Evolutionary conservation across 23 red algal species (phyloP), one percentile per base, ranked within the genome.

Genomic region (Gracilaria caudata): DNA sequence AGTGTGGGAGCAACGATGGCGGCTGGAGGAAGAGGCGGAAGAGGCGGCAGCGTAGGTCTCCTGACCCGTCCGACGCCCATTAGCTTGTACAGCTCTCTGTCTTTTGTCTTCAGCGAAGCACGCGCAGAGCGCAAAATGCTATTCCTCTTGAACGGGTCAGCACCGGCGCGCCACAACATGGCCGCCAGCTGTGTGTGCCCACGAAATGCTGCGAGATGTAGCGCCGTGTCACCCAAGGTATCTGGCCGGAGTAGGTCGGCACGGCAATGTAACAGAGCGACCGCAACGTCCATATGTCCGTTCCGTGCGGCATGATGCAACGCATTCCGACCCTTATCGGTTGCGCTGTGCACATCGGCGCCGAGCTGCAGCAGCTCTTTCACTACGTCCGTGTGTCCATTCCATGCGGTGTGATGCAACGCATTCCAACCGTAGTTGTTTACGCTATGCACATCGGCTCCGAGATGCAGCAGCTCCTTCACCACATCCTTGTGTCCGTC

Each of bases 291-390:
- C 25, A 34, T 32, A 1, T 65, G 60, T 65, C 60, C 60, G 6
- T 32, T 9, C 7, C 14, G 1, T 7, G 60, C 60, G 60, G 60
- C 60, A 4, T 29, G 11, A 65, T 32, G 25, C 9, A 65, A 34
- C 32, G 60, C 57, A 29, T n/a, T 61, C n/a, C 5, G 17, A n/a
- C 57, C 57, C 4, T 61, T 29, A 9, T 61, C 17, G 26, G 5
- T 29, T n/a, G 57, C 57, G n/a, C 26, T n/a, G 4, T 61, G n/a
- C n/a, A 61, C 5, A 7, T 6, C n/a, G n/a, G 57, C 57, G 20
- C 57, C 57, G n/a, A 6, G n/a, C 57, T 61, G 57, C 57, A 61
- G 57, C 57, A 61, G 57, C 57, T 61, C n/a, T 61, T 29, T n/a
- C 57, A 61, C 57, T 4, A 61, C 57, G 7, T n/a, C 57, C 20